Evolutionary conservation across 1,139 yeast genomes (phyloP).

Genomic region (Insectozyma bohioensis): DNA sequence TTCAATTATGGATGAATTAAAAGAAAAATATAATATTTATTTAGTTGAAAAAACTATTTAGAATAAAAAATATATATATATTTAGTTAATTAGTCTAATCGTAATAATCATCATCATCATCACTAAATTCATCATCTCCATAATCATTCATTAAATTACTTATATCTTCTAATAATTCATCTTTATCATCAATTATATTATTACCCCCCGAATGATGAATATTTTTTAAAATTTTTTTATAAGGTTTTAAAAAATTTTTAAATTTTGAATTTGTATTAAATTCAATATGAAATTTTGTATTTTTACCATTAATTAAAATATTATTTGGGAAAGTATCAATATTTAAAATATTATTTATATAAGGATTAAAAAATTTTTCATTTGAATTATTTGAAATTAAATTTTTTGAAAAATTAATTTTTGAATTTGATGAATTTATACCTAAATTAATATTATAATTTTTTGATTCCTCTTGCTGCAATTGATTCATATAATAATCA

Average conservation of each 20-base stretch:
- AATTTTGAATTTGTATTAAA: constrained; percentile 49
- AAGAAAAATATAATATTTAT: constrained; percentile 85
- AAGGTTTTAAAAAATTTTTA: constrained; percentile 44
- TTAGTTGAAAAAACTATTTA: constrained; percentile 78
- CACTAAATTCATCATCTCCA: constrained; percentile 18
- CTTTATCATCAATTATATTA: constrained; percentile 63
- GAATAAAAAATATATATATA: neutral
- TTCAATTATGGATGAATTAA: constrained; percentile 87
- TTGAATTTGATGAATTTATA: constrained; percentile 8
- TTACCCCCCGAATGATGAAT: constrained; percentile 36
- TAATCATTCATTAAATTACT: constrained; percentile 36
- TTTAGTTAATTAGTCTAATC: neutral
- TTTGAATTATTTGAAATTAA: constrained; percentile 14
- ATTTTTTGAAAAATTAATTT: constrained; percentile 18
- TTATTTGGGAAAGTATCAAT: constrained; percentile 36
- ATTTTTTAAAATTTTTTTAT: constrained; percentile 45
- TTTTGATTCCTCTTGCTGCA: too few relatives aligned
- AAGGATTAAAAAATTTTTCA: constrained; percentile 19
- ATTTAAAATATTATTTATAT: constrained; percentile 22
- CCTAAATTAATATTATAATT: constrained; percentile 14
- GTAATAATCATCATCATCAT: constrained; percentile 2
- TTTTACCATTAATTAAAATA: constrained; percentile 13
- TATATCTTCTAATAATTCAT: constrained; percentile 60
- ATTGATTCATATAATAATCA: constrained; percentile 16
- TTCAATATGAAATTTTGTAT: constrained; percentile 25